phyloP scores from a whole-genome alignment of 768 basidiomycete genomes.

The Tylopilus felleus region DNA sequence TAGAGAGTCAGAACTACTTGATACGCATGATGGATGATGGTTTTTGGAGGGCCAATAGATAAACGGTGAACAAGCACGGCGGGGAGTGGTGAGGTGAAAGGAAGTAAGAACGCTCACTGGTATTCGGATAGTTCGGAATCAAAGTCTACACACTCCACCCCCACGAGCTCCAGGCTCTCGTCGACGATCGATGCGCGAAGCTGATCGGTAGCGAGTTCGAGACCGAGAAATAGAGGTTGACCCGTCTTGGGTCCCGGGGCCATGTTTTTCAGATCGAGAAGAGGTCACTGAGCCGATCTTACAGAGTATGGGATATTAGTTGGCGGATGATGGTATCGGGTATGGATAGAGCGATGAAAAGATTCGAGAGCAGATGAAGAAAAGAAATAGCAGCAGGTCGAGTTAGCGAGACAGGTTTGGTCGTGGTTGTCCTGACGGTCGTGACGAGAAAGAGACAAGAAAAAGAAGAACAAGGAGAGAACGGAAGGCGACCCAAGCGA shows the following conservation, averaged over 20 bases:
- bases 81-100: not conserved
- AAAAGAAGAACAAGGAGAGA: slow-evolving; percentile 11
- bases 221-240: slow-evolving; percentile 71
- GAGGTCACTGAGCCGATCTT: slow-evolving; percentile 1
- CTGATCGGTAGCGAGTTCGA: slow-evolving; percentile 84
- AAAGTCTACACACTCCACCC: slow-evolving; percentile 81
- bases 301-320: slow-evolving; percentile 13
- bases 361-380: slow-evolving; percentile 11
- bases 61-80: not conserved
- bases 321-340: slow-evolving; percentile 29
- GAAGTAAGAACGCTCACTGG: slow-evolving; percentile 59
- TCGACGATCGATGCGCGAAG: slow-evolving; percentile 81
- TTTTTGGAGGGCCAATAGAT: not conserved
- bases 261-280: slow-evolving; percentile 20
- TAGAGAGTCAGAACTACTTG: slow-evolving; percentile 18
- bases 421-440: slow-evolving; percentile 25
- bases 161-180: slow-evolving; percentile 76
- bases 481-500: slow-evolving; percentile 12
- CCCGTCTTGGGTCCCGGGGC: slow-evolving; percentile 39
- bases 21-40: slow-evolving; percentile 12
- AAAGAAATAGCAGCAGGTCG: slow-evolving; percentile 4
- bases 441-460: slow-evolving; percentile 20
- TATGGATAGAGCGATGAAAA: slow-evolving; percentile 19
- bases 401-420: slow-evolving; percentile 4
- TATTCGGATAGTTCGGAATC: slow-evolving; percentile 76